Evolutionary conservation across 1,284 basidiomycete species (phyloP), one percentile per base, ranked within the genome.

Genomic region (Violaceomyces palustris): DNA sequence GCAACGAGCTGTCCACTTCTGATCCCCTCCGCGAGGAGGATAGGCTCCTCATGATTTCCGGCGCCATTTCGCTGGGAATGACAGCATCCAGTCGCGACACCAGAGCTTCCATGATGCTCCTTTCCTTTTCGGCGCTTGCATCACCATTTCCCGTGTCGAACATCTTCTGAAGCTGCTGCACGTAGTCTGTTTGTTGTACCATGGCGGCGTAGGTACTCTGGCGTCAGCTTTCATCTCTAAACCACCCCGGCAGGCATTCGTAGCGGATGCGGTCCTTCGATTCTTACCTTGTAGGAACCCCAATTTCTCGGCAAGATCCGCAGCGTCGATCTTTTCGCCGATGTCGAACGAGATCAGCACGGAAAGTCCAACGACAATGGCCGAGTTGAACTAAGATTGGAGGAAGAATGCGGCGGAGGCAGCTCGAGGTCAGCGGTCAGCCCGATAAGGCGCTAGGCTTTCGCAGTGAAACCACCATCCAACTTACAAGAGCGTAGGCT

Each of bases 111-210:
- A 61, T 61, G 30, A 52, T 50, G 50, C 52, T 52, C 49, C 51
- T 49, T 29, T 56, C 57, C 8, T 53, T 23, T 37, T 61, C 57
- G 7, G 52, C 57, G n/a, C 37, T 42, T 3, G 56, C 56, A 29
- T 61, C 57, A 10, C 51, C 53, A 28, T 61, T 61, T 11, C 54
- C 57, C 6, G 57, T 50, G 14, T 61, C 57, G 29, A 56, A 56
- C 26, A 53, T 56, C 24, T 49, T 36, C 12, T 50, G 34, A 15
- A 61, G 31, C 32, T 56, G 52, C 7, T 44, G 47, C 33, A 56
- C 56, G 22, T 53, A 61, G 33, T 52, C 50, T 34, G 34, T 35
- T 4, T 14, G 32, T 14, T 8, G 14, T 8, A 19, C 32, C 9
- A 14, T 27, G 26, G 26, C 14, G 26, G 26, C 9, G 26, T 8